Conservation (phyloP, 331 rosid genomes). For the Malus hybrid region DNA sequence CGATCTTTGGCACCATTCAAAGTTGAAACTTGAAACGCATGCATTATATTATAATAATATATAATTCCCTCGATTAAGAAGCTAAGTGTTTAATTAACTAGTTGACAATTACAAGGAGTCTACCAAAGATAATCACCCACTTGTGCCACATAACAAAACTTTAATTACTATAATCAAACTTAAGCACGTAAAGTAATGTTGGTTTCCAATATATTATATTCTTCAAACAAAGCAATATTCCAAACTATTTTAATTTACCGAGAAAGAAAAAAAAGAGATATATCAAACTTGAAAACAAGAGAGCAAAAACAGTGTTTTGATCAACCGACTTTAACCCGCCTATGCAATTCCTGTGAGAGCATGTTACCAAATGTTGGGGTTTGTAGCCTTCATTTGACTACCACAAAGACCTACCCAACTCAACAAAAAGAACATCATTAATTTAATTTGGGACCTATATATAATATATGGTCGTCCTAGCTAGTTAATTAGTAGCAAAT, state of each 20-base stretch:
- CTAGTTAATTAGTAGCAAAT: slow-evolving; percentile 10
- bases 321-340: too few relatives aligned
- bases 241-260: too few relatives aligned
- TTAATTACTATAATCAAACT: too few relatives aligned
- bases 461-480: slow-evolving; percentile 4
- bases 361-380: slow-evolving; percentile 31
- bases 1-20: neutral
- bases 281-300: too few relatives aligned
- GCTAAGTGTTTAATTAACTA: neutral
- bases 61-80: neutral
- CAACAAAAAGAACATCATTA: slow-evolving; percentile 1
- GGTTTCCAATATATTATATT: too few relatives aligned
- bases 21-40: neutral
- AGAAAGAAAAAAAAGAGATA: too few relatives aligned
- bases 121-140: neutral
- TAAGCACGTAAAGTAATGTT: too few relatives aligned
- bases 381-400: slow-evolving; percentile 20
- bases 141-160: too few relatives aligned
- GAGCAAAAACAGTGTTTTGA: too few relatives aligned
- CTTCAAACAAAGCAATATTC: too few relatives aligned
- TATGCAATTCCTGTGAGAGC: slow-evolving; percentile 2
- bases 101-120: neutral
- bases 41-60: neutral
- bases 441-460: neutral
- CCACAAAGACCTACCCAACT: neutral